These are phyloP conservation scores for Claviceps quebecensis DNA, from an alignment of 2,329 filamentous ascomycete genomes.

Conservation along the genomic window DNA sequence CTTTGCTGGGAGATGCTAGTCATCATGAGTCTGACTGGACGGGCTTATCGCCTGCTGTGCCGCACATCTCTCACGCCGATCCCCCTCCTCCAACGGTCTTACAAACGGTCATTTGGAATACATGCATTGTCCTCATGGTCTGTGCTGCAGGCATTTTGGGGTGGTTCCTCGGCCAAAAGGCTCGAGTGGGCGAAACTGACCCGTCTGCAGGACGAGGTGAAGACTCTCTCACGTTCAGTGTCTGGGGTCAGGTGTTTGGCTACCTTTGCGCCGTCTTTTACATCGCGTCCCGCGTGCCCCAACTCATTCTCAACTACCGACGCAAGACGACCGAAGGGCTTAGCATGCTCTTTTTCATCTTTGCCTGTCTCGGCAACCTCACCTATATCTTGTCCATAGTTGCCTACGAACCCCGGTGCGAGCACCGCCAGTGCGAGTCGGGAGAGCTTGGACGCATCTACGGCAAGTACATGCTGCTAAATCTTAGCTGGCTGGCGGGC, in stretches of 20 bases:
- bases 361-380: constrained; percentile 88
- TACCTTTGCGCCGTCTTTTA: constrained; percentile 86
- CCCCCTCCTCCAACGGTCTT: constrained; percentile 34
- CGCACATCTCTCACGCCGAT: constrained; percentile 44
- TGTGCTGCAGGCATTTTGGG: constrained; percentile 70
- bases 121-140: constrained; percentile 63
- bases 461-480: constrained; percentile 71
- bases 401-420: constrained; percentile 68
- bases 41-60: constrained; percentile 67
- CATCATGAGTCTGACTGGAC: constrained; percentile 39
- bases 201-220: constrained; percentile 22
- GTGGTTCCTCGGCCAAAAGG: constrained; percentile 54
- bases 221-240: constrained; percentile 50
- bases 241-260: constrained; percentile 79
- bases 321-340: constrained; percentile 90
- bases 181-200: constrained; percentile 25
- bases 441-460: constrained; percentile 59
- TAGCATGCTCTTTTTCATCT: constrained; percentile 88
- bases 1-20: constrained; percentile 32
- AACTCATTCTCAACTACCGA: constrained; percentile 81
- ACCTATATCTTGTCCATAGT: constrained; percentile 89
- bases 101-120: constrained; percentile 58
- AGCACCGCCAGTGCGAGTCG: constrained; percentile 36
- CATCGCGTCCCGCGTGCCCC: constrained; percentile 76
- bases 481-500: constrained; percentile 79